phyloP scores from a whole-genome alignment of 176 grass and related monocot genomes.

The Oryza longistaminata region DNA sequence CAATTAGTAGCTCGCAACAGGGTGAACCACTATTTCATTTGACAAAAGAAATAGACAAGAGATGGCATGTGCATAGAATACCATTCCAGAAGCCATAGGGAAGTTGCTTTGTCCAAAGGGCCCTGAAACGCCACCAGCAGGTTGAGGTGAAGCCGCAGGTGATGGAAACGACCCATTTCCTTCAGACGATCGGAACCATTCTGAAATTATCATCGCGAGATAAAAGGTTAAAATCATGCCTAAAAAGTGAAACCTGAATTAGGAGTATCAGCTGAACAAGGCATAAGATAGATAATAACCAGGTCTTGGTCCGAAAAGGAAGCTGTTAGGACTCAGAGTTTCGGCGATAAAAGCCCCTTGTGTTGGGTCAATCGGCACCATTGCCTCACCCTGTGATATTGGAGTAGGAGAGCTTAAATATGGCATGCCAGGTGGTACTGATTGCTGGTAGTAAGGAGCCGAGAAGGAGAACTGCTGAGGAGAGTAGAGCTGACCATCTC shows the following conservation, averaged over 20 bases:
- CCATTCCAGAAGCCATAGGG: constrained; percentile 60
- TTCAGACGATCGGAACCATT: constrained; percentile 79
- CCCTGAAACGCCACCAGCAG: constrained; percentile 46
- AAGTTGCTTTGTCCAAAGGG: constrained; percentile 71
- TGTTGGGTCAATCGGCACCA: constrained; percentile 68
- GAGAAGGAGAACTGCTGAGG: constrained; percentile 95
- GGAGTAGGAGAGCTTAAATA: constrained; percentile 73
- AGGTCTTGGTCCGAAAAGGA: constrained; percentile 71
- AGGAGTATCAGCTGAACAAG: constrained; percentile 19
- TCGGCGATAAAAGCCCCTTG: constrained; percentile 66
- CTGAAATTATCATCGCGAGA: constrained; percentile 50
- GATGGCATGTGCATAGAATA: constrained; percentile 44
- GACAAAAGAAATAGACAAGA: constrained; percentile 28
- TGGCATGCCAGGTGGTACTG: constrained; percentile 64
- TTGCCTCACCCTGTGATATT: constrained; percentile 71
- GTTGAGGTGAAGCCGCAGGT: constrained; percentile 73
- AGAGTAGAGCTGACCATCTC: constrained; percentile 87
- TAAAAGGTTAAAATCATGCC: constrained; percentile 32
- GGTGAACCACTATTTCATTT: neutral
- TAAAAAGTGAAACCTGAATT: constrained; percentile 2
- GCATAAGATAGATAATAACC: constrained; percentile 62
- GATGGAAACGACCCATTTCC: constrained; percentile 67
- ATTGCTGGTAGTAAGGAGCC: constrained; percentile 88
- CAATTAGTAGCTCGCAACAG: neutral
- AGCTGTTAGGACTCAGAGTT: constrained; percentile 63